phyloP scores from a whole-genome alignment of 2,329 filamentous ascomycete genomes.

The Leptographium lundbergii region DNA sequence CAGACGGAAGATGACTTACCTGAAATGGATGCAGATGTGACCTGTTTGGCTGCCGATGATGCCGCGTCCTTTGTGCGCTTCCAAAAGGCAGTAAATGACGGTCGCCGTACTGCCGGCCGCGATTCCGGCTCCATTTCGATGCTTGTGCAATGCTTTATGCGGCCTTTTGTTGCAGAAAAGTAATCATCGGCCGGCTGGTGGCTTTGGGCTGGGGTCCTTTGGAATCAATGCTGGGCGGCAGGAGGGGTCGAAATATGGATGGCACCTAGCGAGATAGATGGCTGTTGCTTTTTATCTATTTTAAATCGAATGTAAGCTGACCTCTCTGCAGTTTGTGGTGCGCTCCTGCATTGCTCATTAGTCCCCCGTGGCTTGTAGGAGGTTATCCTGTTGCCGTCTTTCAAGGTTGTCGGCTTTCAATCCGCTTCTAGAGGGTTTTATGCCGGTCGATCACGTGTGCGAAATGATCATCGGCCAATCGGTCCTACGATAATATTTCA shows the following conservation, averaged over 20 bases:
- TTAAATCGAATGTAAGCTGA: not conserved
- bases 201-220: constrained; percentile 23
- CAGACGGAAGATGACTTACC: constrained; percentile 4
- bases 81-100: constrained; percentile 36
- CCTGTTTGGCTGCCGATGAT: constrained; percentile 15
- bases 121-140: not conserved
- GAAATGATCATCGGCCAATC: not conserved
- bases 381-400: not conserved
- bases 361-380: not conserved
- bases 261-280: not conserved
- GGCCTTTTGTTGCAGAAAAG: not conserved
- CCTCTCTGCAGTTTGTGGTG: not conserved
- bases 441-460: not conserved
- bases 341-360: not conserved
- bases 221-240: not conserved
- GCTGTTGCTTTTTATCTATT: not conserved
- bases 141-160: not conserved
- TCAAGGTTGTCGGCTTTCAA: not conserved
- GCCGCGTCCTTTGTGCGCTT: constrained; percentile 28
- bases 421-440: not conserved
- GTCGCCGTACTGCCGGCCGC: constrained; percentile 16
- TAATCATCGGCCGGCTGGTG: not conserved
- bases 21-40: constrained; percentile 23
- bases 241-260: not conserved
- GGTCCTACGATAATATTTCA: not conserved